Evolutionary conservation across 176 grass and related monocot genomes (phyloP).

Genomic region (Ensete ventricosum): DNA sequence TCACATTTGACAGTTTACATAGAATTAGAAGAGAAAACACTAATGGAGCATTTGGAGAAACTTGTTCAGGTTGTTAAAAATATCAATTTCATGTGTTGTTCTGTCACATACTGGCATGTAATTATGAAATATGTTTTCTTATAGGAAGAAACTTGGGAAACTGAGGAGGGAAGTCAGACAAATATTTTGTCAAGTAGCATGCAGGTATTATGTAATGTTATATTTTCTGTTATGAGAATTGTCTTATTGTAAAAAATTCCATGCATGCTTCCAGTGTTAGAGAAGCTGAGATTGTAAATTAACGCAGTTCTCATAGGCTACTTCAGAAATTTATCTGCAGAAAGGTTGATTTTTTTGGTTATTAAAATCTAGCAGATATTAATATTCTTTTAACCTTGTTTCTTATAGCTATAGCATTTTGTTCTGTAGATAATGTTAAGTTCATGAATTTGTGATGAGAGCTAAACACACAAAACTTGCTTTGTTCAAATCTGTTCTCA

Average conservation of each 20-base stretch:
- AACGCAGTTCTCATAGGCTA: too few relatives aligned
- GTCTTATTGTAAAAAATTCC: background rate
- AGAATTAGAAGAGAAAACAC: constrained; percentile 95
- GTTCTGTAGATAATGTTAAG: too few relatives aligned
- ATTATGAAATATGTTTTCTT: constrained; percentile 14
- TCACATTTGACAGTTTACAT: constrained; percentile 83
- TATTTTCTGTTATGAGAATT: background rate
- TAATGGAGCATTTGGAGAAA: constrained; percentile 94
- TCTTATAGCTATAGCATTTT: too few relatives aligned
- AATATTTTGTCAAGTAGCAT: constrained; percentile 98
- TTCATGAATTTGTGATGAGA: too few relatives aligned
- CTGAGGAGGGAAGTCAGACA: constrained; percentile 92
- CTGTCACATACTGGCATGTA: background rate
- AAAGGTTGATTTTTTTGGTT: too few relatives aligned
- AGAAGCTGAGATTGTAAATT: too few relatives aligned
- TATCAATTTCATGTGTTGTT: background rate
- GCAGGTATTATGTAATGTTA: constrained; percentile 35
- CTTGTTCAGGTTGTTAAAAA: constrained; percentile 66
- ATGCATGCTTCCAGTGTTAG: too few relatives aligned
- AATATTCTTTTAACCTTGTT: too few relatives aligned
- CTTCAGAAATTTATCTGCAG: too few relatives aligned
- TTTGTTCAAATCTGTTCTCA: too few relatives aligned
- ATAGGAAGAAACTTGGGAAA: constrained; percentile 99
- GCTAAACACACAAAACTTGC: too few relatives aligned
- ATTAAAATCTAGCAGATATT: too few relatives aligned